A percentile compares a stretch with the other conserved stretches of the same genome.
phyloP scores from a whole-genome alignment of 2,329 filamentous ascomycete species.

The Neophaeococcomyces aloes region DNA sequence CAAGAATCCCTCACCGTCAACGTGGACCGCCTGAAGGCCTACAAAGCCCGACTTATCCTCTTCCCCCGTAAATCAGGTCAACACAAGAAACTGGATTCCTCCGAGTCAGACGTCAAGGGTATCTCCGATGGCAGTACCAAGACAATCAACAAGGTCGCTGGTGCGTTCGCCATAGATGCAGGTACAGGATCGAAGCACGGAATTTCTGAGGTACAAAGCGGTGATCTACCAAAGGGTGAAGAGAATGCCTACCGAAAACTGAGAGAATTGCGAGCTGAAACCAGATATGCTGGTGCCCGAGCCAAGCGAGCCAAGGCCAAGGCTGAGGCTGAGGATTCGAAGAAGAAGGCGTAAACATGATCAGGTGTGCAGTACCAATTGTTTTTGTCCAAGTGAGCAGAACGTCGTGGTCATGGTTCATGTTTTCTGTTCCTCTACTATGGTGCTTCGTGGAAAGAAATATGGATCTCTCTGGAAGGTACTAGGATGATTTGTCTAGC shows the following conservation, averaged over 20 bases:
- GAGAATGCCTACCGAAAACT: constrained; percentile 80
- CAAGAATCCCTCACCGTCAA: constrained; percentile 91
- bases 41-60: constrained; percentile 90
- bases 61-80: constrained; percentile 93
- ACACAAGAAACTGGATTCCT: constrained; percentile 83
- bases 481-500: too few relatives aligned
- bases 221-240: constrained; percentile 66
- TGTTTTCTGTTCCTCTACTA: too few relatives aligned
- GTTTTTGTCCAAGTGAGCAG: too few relatives aligned
- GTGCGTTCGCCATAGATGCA: constrained; percentile 63
- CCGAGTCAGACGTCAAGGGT: constrained; percentile 70
- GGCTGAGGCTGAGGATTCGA: constrained; percentile 53
- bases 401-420: too few relatives aligned
- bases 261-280: constrained; percentile 72
- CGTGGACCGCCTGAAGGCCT: constrained; percentile 95
- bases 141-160: constrained; percentile 43
- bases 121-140: constrained; percentile 48
- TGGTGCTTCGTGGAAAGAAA: too few relatives aligned
- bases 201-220: constrained; percentile 68
- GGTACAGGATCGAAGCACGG: constrained; percentile 42
- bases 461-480: too few relatives aligned
- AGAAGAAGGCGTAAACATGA: constrained; percentile 38
- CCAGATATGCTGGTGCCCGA: constrained; percentile 68
- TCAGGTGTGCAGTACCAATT: too few relatives aligned
- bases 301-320: constrained; percentile 90